phyloP scores from a whole-genome alignment of 148 eudicot genomes.

The Silene conica region DNA sequence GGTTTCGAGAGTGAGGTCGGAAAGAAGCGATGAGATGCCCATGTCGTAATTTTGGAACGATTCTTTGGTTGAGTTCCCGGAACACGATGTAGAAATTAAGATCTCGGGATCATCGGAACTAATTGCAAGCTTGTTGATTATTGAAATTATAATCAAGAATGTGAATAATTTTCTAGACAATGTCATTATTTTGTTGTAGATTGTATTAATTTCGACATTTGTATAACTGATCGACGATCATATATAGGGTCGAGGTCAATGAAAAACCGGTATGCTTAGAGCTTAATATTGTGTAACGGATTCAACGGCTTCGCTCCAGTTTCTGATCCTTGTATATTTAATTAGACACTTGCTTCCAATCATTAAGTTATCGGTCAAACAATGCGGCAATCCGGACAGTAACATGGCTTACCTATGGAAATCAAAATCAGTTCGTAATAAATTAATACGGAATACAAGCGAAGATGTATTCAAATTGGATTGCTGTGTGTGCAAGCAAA shows the following conservation, averaged over 20 bases:
- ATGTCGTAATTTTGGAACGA: neutral
- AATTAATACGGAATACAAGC: too few relatives aligned
- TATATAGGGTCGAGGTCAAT: neutral
- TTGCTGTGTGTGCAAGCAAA: too few relatives aligned
- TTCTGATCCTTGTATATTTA: too few relatives aligned
- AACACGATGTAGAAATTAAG: neutral
- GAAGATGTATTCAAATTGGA: too few relatives aligned
- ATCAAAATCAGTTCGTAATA: too few relatives aligned
- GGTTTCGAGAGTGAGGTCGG: constrained; percentile 6
- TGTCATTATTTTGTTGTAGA: neutral
- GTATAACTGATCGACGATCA: too few relatives aligned
- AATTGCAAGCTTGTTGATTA: neutral
- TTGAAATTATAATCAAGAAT: constrained; percentile 1
- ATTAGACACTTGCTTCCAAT: neutral
- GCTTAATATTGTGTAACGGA: too few relatives aligned
- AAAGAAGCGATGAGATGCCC: constrained; percentile 3
- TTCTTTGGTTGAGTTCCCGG: constrained; percentile 6
- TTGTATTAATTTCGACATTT: neutral
- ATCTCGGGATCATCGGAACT: neutral
- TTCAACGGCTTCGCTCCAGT: neutral
- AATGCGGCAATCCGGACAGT: neutral
- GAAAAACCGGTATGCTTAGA: neutral
- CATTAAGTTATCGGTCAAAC: neutral
- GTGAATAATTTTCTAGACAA: neutral
- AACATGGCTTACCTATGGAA: neutral